These are phyloP conservation scores for Truncatella angustata DNA, from an alignment of 2,329 filamentous ascomycete genomes.

Conservation along the genomic window DNA sequence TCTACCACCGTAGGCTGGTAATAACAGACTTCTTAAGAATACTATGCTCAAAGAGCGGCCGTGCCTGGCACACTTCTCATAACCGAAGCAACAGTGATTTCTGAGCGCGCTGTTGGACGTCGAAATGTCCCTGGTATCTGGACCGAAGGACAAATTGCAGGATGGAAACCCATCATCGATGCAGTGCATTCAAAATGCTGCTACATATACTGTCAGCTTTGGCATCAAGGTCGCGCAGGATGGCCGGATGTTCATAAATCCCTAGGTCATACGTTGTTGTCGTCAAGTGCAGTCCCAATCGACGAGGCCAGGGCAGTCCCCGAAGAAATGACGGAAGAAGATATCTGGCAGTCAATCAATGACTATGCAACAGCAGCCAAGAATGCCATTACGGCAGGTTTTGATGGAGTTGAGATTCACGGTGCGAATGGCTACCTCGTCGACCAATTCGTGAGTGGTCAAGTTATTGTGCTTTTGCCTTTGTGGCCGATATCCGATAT, in stretches of 20 bases:
- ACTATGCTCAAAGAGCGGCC: conserved; percentile 28
- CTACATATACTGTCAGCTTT: conserved; percentile 63
- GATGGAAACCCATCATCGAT: conserved; percentile 55
- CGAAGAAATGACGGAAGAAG: conserved; percentile 61
- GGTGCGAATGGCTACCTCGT: conserved; percentile 49
- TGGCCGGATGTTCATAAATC: conserved; percentile 27
- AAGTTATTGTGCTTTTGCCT: too few relatives aligned
- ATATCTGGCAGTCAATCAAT: conserved; percentile 63
- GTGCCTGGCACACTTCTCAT: conserved; percentile 49
- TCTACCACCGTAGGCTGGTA: too few relatives aligned
- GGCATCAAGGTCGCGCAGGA: conserved; percentile 59
- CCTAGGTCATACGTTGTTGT: conserved; percentile 50
- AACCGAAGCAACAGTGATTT: conserved; percentile 55
- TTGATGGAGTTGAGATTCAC: conserved; percentile 60
- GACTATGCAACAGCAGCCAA: conserved; percentile 57
- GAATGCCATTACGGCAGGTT: conserved; percentile 60
- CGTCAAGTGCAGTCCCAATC: conserved; percentile 35
- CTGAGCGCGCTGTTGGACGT: conserved; percentile 43
- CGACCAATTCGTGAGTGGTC: conserved; percentile 60
- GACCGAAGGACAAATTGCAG: conserved; percentile 45
- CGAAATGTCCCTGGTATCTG: conserved; percentile 52
- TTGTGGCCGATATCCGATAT: too few relatives aligned
- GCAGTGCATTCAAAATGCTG: conserved; percentile 57
- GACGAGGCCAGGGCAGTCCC: conserved; percentile 52
- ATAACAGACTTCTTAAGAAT: conserved; percentile 15